Base-by-base conservation (phyloP, 495 filamentous ascomycete genomes). In the Neurospora sp. region DNA sequence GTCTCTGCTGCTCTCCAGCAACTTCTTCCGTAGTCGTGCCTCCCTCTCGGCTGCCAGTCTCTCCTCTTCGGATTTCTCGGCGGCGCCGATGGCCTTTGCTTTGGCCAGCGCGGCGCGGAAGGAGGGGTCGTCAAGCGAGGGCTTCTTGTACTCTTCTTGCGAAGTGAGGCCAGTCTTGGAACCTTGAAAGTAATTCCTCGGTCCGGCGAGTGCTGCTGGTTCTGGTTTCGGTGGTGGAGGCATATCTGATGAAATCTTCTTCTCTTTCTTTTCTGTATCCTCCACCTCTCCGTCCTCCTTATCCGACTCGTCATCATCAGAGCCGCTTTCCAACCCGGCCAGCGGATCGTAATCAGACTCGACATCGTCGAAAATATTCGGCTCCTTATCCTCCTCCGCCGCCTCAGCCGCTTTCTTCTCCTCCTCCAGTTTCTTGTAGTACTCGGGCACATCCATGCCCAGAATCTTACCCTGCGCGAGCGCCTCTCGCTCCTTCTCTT, bases 301-400 rank as follows among this genome's bases (percentile, higher is more conserved):
- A 40, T 74, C 78, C 2, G 80, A 81, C 20, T 88, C 86, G 42
- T 86, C 85, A 12, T 85, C 86, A 5, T 79, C 78, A 7, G 81
- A 80, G 8, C 87, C 88, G 22, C 53, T 61, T 35, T 85, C 89
- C 35, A 96, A 76, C 22, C 86, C 91, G 1, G 89, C 94, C 42
- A 98, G 86, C 5, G 96, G 96, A 80, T 99, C 87, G 79, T 97
- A 99, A 76, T 96, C 93, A 35, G 88, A 88, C 6, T 92, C 96
- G 2, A 89, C 93, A 40, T 91, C 96, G 68, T 91, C 93, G 78
- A 99, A 99, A 31, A 99, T 99, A 77, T 90, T 88, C 16, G 86
- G 78, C 70, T 90, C 88, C 35, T 86, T 87, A 70, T 92, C 90
- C 9, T 86, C 86, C 53, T 89, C 87, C 17, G 89, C 86, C 5